Percentiles rank a stretch among this genome's conserved stretches.
Conservation (phyloP, 805 yeast species). For the Yarrowia sp. region DNA sequence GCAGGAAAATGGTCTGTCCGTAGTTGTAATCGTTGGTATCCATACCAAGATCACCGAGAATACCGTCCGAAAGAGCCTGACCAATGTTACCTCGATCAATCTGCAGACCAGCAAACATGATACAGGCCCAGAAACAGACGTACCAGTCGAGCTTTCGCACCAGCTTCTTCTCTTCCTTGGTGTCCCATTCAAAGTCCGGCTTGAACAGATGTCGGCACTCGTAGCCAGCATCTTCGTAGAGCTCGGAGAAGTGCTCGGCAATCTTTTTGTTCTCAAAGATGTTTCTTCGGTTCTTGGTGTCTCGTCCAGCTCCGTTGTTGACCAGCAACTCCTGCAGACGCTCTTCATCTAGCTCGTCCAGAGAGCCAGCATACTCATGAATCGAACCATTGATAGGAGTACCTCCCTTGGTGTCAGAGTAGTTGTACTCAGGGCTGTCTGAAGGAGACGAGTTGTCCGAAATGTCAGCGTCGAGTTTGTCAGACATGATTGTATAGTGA, state of each 20-base stretch:
- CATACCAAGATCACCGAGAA: conserved; percentile 51
- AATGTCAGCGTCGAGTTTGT: background rate
- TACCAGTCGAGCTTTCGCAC: conserved; percentile 53
- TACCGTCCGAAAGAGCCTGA: conserved; percentile 58
- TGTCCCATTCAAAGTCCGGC: conserved; percentile 56
- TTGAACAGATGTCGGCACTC: conserved; percentile 58
- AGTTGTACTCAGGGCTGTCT: background rate
- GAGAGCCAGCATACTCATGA: conserved; percentile 4
- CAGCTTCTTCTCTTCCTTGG: conserved; percentile 50
- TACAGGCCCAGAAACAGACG: conserved; percentile 57
- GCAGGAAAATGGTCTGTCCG: conserved; percentile 57
- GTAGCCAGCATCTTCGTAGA: conserved; percentile 51
- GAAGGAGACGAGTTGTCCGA: conserved; percentile 2
- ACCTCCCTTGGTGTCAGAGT: background rate
- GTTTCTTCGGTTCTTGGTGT: conserved; percentile 30
- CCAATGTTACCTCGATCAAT: conserved; percentile 57
- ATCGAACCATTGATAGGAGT: background rate
- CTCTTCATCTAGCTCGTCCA: background rate
- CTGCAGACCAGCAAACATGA: conserved; percentile 59
- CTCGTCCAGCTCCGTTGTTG: conserved; percentile 8
- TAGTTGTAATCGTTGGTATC: conserved; percentile 57
- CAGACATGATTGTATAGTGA: background rate
- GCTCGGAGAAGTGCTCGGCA: conserved; percentile 46
- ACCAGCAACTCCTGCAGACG: conserved; percentile 23
- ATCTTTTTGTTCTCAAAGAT: conserved; percentile 47